Conservation (phyloP, 1,284 basidiomycete species). For the Microbotryum scabiosae region DNA sequence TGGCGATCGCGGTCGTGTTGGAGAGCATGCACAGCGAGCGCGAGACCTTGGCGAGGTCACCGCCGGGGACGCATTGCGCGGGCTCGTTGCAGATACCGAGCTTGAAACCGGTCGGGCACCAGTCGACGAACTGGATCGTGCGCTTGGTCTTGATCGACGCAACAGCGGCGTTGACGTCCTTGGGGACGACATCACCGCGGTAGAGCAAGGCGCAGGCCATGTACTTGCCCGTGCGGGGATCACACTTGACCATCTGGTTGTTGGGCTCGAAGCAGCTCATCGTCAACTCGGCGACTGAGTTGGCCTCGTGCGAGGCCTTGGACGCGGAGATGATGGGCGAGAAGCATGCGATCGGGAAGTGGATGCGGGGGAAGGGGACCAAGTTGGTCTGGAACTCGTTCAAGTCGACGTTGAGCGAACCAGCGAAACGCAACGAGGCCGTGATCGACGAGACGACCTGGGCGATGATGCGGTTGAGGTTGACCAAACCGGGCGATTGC, state of each 20-base stretch:
- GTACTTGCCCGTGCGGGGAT: slow-evolving; percentile 84
- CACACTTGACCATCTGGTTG: slow-evolving; percentile 96
- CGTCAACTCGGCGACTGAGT: slow-evolving; percentile 97
- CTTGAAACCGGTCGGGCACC: slow-evolving; percentile 98
- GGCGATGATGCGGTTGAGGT: slow-evolving; percentile 93
- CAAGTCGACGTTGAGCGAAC: slow-evolving; percentile 94
- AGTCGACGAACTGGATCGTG: slow-evolving; percentile 90
- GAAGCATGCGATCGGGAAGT: slow-evolving; percentile 95
- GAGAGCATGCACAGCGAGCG: slow-evolving; percentile 97
- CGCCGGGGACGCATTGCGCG: slow-evolving; percentile 78
- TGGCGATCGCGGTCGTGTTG: slow-evolving; percentile 86
- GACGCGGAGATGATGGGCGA: slow-evolving; percentile 81
- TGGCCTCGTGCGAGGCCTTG: slow-evolving; percentile 86
- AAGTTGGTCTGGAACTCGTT: slow-evolving; percentile 87
- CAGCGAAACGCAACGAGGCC: slow-evolving; percentile 93
- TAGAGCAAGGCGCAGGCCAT: slow-evolving; percentile 53
- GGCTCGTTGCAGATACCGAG: slow-evolving; percentile 97
- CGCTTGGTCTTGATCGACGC: slow-evolving; percentile 93
- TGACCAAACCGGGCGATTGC: slow-evolving; percentile 77
- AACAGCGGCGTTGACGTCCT: slow-evolving; percentile 90
- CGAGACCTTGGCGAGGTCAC: slow-evolving; percentile 87
- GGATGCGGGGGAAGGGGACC: slow-evolving; percentile 60
- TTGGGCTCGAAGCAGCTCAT: slow-evolving; percentile 95
- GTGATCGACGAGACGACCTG: slow-evolving; percentile 98
- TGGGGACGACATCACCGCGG: slow-evolving; percentile 85